These are phyloP conservation scores for Aspergillus vadensis DNA, from an alignment of 2,329 filamentous ascomycete genomes.

Conservation along the genomic window DNA sequence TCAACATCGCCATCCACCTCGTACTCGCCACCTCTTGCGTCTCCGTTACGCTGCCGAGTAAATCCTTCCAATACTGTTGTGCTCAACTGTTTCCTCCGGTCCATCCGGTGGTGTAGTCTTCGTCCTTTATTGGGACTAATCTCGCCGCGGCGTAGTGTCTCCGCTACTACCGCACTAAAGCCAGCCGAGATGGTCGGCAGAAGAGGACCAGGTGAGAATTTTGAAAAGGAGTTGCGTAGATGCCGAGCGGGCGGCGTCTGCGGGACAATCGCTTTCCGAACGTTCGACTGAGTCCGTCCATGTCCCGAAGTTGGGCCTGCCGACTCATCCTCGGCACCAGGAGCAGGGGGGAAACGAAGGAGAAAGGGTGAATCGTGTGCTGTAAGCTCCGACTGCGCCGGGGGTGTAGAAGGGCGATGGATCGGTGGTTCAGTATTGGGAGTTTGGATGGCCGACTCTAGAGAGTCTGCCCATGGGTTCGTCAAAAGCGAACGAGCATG, in stretches of 20 bases:
- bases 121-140: slow-evolving; percentile 43
- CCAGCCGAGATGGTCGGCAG: slow-evolving; percentile 62
- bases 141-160: slow-evolving; percentile 62
- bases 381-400: slow-evolving; percentile 19
- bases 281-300: slow-evolving; percentile 22
- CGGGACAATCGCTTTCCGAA: slow-evolving; percentile 31
- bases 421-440: slow-evolving; percentile 28
- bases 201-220: slow-evolving; percentile 60
- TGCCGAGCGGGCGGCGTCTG: slow-evolving; percentile 43
- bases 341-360: slow-evolving; percentile 44
- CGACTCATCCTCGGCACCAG: slow-evolving; percentile 32
- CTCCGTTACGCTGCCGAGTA: slow-evolving; percentile 22
- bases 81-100: slow-evolving; percentile 33
- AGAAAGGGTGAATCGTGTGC: slow-evolving; percentile 36
- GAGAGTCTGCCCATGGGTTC: slow-evolving; percentile 43
- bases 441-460: slow-evolving; percentile 19
- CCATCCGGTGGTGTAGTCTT: slow-evolving; percentile 26
- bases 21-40: slow-evolving; percentile 20
- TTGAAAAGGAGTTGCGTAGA: slow-evolving; percentile 51
- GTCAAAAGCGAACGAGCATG: slow-evolving; percentile 39
- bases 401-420: slow-evolving; percentile 32
- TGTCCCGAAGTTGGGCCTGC: slow-evolving; percentile 22
- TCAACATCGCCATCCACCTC: slow-evolving; percentile 22
- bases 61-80: slow-evolving; percentile 26
- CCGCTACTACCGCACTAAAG: slow-evolving; percentile 65